Conservation (phyloP, 805 yeast species). For the Pachysolen tannophilus region DNA sequence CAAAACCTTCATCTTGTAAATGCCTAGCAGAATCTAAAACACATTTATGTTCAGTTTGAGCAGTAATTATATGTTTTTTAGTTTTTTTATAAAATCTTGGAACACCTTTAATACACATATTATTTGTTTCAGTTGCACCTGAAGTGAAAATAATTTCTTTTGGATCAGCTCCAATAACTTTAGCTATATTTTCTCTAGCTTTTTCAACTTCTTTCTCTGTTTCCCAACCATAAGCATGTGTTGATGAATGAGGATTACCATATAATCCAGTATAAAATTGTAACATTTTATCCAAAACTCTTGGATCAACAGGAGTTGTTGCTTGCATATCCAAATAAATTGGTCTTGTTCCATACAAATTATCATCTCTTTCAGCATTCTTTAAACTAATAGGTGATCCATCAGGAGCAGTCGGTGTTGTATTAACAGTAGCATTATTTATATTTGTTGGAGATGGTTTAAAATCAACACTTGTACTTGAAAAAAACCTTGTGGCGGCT, state of each 20-base stretch:
- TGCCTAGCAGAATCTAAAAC: slow-evolving; percentile 95
- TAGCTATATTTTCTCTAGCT: slow-evolving; percentile 79
- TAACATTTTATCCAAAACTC: slow-evolving; percentile 86
- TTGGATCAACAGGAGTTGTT: slow-evolving; percentile 95
- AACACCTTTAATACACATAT: slow-evolving; percentile 92
- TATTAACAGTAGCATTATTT: slow-evolving; percentile 14
- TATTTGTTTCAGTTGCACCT: slow-evolving; percentile 97
- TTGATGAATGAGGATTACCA: slow-evolving; percentile 97
- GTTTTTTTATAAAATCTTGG: slow-evolving; percentile 86
- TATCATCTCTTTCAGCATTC: slow-evolving; percentile 36
- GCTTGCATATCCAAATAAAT: slow-evolving; percentile 97
- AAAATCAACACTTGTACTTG: not conserved
- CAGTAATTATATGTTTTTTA: slow-evolving; percentile 89
- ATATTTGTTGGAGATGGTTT: slow-evolving; percentile 9
- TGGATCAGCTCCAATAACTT: slow-evolving; percentile 84
- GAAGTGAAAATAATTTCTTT: slow-evolving; percentile 95
- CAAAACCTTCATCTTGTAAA: slow-evolving; percentile 94
- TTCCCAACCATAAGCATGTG: slow-evolving; percentile 99
- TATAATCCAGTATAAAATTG: slow-evolving; percentile 84
- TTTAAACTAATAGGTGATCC: slow-evolving; percentile 39
- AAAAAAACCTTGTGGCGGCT: not conserved
- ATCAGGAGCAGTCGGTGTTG: slow-evolving; percentile 39
- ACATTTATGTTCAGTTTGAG: slow-evolving; percentile 98
- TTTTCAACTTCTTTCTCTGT: slow-evolving; percentile 85
- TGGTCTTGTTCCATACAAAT: slow-evolving; percentile 66